These are phyloP conservation scores for Cladosporium sp. DNA, from an alignment of 2,329 filamentous ascomycete species.

Conservation along the genomic window DNA sequence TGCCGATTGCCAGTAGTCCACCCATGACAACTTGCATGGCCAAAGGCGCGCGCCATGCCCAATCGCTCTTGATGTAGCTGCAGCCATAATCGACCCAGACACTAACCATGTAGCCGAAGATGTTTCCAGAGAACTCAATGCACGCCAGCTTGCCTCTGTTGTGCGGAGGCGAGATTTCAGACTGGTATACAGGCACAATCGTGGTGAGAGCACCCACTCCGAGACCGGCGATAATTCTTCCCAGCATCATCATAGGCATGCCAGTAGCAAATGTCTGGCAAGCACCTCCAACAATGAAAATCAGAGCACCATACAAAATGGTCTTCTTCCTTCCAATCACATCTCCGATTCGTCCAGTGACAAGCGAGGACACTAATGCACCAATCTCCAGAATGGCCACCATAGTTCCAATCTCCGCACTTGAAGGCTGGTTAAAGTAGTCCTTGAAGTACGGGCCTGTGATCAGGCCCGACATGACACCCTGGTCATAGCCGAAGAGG, in stretches of 20 bases:
- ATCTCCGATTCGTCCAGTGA: slow-evolving; percentile 85
- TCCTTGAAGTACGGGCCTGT: slow-evolving; percentile 85
- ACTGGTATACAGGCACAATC: slow-evolving; percentile 52
- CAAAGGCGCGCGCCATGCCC: slow-evolving; percentile 86
- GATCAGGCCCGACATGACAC: slow-evolving; percentile 69
- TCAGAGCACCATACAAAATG: slow-evolving; percentile 86
- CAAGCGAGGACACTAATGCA: slow-evolving; percentile 81
- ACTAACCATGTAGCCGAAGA: slow-evolving; percentile 89
- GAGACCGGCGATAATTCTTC: slow-evolving; percentile 48
- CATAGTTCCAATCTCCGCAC: slow-evolving; percentile 90
- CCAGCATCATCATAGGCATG: slow-evolving; percentile 78
- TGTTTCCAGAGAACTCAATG: slow-evolving; percentile 97
- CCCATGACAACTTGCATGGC: slow-evolving; percentile 96
- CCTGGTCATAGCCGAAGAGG: slow-evolving; percentile 84
- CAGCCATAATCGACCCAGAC: slow-evolving; percentile 99
- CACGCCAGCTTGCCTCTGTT: slow-evolving; percentile 93
- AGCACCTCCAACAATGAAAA: slow-evolving; percentile 80
- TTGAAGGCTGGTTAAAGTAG: slow-evolving; percentile 86
- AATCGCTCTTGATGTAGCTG: slow-evolving; percentile 77
- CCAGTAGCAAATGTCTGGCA: slow-evolving; percentile 76
- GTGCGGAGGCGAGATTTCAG: slow-evolving; percentile 75
- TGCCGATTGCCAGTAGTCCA: slow-evolving; percentile 75
- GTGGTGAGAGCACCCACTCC: slow-evolving; percentile 49
- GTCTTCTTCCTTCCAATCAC: slow-evolving; percentile 84
- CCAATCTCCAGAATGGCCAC: slow-evolving; percentile 95